Conservation (phyloP, 208 protist species). For the Dictyostelium gargantuum region DNA sequence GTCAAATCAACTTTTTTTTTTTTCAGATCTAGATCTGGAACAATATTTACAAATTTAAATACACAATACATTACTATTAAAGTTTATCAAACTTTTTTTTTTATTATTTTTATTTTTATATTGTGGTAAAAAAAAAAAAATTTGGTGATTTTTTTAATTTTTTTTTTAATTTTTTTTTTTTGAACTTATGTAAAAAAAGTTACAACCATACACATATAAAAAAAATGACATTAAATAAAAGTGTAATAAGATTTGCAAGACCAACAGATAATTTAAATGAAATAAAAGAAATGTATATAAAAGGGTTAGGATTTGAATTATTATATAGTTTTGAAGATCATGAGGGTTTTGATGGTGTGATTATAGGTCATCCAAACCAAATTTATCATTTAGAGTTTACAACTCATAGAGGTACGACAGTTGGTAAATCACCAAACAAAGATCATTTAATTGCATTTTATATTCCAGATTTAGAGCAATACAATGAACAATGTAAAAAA, state of each 20-base stretch:
- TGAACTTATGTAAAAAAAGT: too few species aligned
- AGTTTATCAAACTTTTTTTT: too few species aligned
- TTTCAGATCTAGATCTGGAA: too few species aligned
- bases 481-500: neutral
- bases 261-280: neutral
- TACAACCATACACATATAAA: neutral
- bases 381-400: conserved; percentile 11
- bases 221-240: neutral
- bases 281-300: neutral
- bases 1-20: too few species aligned
- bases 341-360: neutral
- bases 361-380: neutral
- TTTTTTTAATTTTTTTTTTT: too few species aligned
- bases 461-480: neutral
- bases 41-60: too few species aligned
- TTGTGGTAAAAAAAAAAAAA: too few species aligned
- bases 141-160: too few species aligned
- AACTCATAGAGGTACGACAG: neutral
- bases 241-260: neutral
- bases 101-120: too few species aligned
- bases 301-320: neutral
- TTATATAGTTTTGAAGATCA: neutral
- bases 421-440: neutral
- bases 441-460: neutral
- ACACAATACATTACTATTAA: too few species aligned